phyloP scores from a whole-genome alignment of 768 basidiomycete genomes.

The Auriscalpium vulgare region DNA sequence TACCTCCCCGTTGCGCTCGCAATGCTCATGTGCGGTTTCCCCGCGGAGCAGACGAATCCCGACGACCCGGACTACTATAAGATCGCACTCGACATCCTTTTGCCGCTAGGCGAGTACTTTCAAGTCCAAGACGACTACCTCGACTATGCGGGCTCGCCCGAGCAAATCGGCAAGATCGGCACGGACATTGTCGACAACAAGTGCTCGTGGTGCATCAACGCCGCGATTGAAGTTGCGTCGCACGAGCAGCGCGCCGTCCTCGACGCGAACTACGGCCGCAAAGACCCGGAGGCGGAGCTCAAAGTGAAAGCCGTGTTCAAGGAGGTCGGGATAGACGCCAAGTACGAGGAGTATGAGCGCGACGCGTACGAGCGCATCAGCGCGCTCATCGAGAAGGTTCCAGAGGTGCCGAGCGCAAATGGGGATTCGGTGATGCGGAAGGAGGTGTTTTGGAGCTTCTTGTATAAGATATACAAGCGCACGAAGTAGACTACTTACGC shows the following conservation, averaged over 20 bases:
- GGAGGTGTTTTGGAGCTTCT: slow-evolving; percentile 77
- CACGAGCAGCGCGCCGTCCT: slow-evolving; percentile 50
- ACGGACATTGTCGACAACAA: slow-evolving; percentile 99
- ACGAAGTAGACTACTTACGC: slow-evolving; percentile 29
- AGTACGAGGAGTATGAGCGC: slow-evolving; percentile 78
- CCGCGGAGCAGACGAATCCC: slow-evolving; percentile 37
- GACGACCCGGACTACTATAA: slow-evolving; percentile 53
- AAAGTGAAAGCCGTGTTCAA: slow-evolving; percentile 67
- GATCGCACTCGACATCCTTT: slow-evolving; percentile 68
- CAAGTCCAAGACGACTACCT: slow-evolving; percentile 97
- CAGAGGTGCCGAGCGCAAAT: slow-evolving; percentile 37
- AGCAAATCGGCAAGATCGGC: slow-evolving; percentile 92
- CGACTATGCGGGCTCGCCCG: slow-evolving; percentile 85
- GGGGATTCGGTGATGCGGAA: slow-evolving; percentile 36
- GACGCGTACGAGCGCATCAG: slow-evolving; percentile 58
- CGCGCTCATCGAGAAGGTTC: slow-evolving; percentile 62
- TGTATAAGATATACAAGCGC: slow-evolving; percentile 77
- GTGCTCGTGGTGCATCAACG: slow-evolving; percentile 94
- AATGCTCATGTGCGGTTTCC: slow-evolving; percentile 68
- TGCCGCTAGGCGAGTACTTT: slow-evolving; percentile 96
- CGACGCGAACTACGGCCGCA: slow-evolving; percentile 62
- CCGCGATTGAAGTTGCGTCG: slow-evolving; percentile 55
- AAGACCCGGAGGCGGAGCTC: slow-evolving; percentile 46
- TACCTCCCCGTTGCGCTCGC: slow-evolving; percentile 97
- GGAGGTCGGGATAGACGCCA: slow-evolving; percentile 52